Evolutionary conservation across 2,329 filamentous ascomycete species (phyloP).

Genomic region (Colletotrichum tabaci): DNA sequence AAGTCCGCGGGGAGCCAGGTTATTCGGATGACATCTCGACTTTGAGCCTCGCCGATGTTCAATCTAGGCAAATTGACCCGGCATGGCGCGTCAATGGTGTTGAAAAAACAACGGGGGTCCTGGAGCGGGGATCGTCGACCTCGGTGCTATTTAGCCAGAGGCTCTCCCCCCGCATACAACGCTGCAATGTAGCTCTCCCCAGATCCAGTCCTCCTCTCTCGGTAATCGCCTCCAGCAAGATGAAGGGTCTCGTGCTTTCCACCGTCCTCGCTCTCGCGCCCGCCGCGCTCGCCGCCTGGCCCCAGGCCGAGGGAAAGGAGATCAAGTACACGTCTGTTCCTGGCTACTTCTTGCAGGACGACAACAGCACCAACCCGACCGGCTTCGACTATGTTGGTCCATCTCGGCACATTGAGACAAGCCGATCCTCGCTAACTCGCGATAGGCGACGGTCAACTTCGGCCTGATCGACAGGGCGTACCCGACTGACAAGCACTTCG

Average conservation of each 20-base stretch:
- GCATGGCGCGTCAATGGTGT: slow-evolving; percentile 40
- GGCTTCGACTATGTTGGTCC: slow-evolving; percentile 75
- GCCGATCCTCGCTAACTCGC: slow-evolving; percentile 7
- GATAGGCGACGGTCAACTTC: slow-evolving; percentile 72
- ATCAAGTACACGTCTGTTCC: slow-evolving; percentile 73
- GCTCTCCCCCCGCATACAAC: slow-evolving; percentile 29
- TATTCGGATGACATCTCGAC: slow-evolving; percentile 31
- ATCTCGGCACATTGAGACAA: not conserved
- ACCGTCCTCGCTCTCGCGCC: slow-evolving; percentile 50
- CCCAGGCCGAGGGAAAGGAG: slow-evolving; percentile 54
- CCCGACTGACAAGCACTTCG: slow-evolving; percentile 64
- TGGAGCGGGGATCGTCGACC: slow-evolving; percentile 19
- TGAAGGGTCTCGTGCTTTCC: slow-evolving; percentile 52
- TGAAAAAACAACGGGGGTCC: slow-evolving; percentile 19
- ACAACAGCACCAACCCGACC: slow-evolving; percentile 66
- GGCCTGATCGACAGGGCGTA: slow-evolving; percentile 76
- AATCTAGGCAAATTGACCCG: slow-evolving; percentile 38
- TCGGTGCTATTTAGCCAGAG: slow-evolving; percentile 39
- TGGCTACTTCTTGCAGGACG: slow-evolving; percentile 77
- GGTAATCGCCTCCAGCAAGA: slow-evolving; percentile 45
- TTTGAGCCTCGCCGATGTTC: slow-evolving; percentile 28
- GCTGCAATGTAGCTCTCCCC: slow-evolving; percentile 19
- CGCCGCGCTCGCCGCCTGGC: slow-evolving; percentile 50
- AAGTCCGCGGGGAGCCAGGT: slow-evolving; percentile 8
- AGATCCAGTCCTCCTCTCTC: slow-evolving; percentile 14